Percentiles rank a stretch among this genome's conserved stretches.
Conservation (phyloP, 2,329 filamentous ascomycete genomes). For the Ilyonectria destructans region DNA sequence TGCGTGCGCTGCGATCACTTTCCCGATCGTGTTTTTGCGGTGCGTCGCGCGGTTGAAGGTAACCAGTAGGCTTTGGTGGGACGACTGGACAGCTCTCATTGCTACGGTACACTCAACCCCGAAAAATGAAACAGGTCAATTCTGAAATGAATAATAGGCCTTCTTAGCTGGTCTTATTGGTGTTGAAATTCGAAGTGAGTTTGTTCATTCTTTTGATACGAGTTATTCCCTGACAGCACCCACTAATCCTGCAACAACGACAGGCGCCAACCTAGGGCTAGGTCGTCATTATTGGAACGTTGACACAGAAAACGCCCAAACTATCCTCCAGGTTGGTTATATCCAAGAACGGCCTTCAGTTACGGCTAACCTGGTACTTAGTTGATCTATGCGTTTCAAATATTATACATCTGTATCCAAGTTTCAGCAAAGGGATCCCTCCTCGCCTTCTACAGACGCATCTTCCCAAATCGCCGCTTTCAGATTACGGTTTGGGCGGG, state of each 20-base stretch:
- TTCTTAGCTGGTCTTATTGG: conserved; percentile 5
- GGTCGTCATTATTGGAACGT: conserved; percentile 23
- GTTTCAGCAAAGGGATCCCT: conserved; percentile 18
- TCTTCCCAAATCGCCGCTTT: conserved; percentile 9
- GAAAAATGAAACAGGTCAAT: neutral
- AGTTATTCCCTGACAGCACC: neutral
- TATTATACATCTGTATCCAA: conserved; percentile 16
- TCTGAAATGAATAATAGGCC: neutral
- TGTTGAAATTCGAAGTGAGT: neutral
- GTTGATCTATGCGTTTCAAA: conserved; percentile 7
- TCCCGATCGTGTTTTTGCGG: conserved; percentile 6
- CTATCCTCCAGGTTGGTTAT: conserved; percentile 5
- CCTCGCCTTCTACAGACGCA: conserved; percentile 10
- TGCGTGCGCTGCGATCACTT: neutral
- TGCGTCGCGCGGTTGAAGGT: conserved; percentile 4
- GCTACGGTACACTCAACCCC: neutral
- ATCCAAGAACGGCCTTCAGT: neutral
- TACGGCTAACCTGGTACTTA: neutral
- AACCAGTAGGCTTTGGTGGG: conserved; percentile 15
- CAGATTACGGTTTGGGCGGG: neutral
- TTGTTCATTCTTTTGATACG: neutral
- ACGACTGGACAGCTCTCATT: conserved; percentile 13
- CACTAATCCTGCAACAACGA: neutral
- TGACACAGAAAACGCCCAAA: neutral
- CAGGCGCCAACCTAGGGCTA: neutral